Conservation (phyloP, 2,329 filamentous ascomycete species). For the Curvularia verruculosa region DNA sequence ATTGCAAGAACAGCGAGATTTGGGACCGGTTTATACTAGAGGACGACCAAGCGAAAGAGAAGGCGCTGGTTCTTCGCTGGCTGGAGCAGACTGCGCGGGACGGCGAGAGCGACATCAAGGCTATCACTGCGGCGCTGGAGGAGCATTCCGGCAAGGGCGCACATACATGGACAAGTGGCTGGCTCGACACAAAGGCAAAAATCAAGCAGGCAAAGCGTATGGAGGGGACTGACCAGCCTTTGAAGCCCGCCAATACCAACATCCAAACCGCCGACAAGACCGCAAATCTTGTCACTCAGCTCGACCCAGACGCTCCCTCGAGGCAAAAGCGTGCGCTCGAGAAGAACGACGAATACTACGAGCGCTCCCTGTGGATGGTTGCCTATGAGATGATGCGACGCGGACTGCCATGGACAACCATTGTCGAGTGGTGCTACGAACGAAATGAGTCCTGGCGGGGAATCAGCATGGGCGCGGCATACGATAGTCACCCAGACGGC, state of each 20-base stretch:
- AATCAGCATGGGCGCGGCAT: constrained; percentile 76
- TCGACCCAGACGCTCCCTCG: constrained; percentile 89
- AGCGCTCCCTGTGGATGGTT: constrained; percentile 89
- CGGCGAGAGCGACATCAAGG: constrained; percentile 72
- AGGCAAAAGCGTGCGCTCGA: constrained; percentile 79
- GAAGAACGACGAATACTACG: constrained; percentile 83
- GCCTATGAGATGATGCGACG: constrained; percentile 91
- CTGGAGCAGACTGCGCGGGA: constrained; percentile 76
- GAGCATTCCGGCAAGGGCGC: constrained; percentile 69
- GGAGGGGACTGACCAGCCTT: constrained; percentile 51
- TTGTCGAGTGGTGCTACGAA: constrained; percentile 85
- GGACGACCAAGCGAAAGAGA: constrained; percentile 76
- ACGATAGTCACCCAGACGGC: constrained; percentile 54
- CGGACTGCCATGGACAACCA: constrained; percentile 74
- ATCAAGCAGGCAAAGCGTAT: constrained; percentile 90
- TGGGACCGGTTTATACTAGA: constrained; percentile 77
- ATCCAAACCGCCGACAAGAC: constrained; percentile 52
- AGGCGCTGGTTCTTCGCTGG: constrained; percentile 82
- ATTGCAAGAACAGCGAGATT: constrained; percentile 65
- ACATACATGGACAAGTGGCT: constrained; percentile 80
- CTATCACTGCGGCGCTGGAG: constrained; percentile 73
- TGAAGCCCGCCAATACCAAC: constrained; percentile 54
- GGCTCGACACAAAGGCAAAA: constrained; percentile 86
- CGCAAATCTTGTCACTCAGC: constrained; percentile 76
- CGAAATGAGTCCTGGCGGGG: constrained; percentile 89